These are phyloP conservation scores for rapeseed (Brassica napus) DNA, from an alignment of 345 rosid species.

Conservation along the genomic window Da-Ae NC_063435.1:28318001-28318500, in stretches of 20 bases:
- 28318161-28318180: constrained; percentile 33
- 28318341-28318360: not conserved
- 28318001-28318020: constrained; percentile 24
- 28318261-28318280: constrained; percentile 44
- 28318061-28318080: constrained; percentile 27
- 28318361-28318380: not conserved
- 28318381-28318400: not conserved
- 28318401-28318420: not conserved
- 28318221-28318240: constrained; percentile 45
- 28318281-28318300: constrained; percentile 32
- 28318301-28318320: not conserved
- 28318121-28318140: not conserved
- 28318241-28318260: constrained; percentile 42
- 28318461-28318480: constrained; percentile 24
- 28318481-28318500: constrained; percentile 9
- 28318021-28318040: constrained; percentile 23
- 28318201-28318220: constrained; percentile 12
- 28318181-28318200: constrained; percentile 26
- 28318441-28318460: not conserved
- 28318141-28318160: constrained; percentile 14
- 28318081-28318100: constrained; percentile 3
- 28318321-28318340: not conserved
- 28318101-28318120: not conserved
- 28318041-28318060: constrained; percentile 36
- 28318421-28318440: not conserved